Conservation (phyloP, 306 rosid genomes). For the Trifolium fragiferum region DNA sequence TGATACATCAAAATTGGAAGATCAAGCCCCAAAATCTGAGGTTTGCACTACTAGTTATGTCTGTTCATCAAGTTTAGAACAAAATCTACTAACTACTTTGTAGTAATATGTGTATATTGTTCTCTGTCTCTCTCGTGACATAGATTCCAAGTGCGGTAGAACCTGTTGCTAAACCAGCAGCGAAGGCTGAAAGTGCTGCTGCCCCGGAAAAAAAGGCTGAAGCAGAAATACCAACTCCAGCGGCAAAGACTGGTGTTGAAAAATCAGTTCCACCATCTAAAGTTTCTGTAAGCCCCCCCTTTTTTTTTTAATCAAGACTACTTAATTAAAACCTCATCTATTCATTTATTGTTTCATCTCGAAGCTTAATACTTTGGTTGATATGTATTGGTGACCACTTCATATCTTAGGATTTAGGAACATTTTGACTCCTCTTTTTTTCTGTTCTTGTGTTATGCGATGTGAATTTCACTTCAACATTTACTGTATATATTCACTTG, state of each 20-base stretch:
- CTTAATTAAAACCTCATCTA: not conserved
- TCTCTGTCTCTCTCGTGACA: conserved; percentile 1
- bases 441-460: no score
- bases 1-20: conserved; percentile 65
- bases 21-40: conserved; percentile 64
- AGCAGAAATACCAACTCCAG: conserved; percentile 49
- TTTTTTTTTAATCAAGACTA: not conserved
- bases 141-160: conserved; percentile 55
- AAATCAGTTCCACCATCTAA: conserved; percentile 56
- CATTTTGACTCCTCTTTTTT: not conserved
- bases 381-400: not conserved
- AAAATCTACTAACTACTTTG: conserved; percentile 1
- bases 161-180: conserved; percentile 52
- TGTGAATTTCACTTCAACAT: conserved; percentile 27
- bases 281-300: conserved; percentile 64
- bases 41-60: conserved; percentile 50
- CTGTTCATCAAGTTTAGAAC: conserved; percentile 30
- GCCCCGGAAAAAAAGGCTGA: conserved; percentile 58
- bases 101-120: conserved; percentile 28
- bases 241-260: conserved; percentile 52
- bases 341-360: not conserved
- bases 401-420: conserved; percentile 7
- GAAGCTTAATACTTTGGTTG: not conserved
- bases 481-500: conserved; percentile 20
- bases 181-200: conserved; percentile 50